Base-by-base conservation (phyloP, 2,329 filamentous ascomycete species). In the Trichoderma oligosporum region DNA sequence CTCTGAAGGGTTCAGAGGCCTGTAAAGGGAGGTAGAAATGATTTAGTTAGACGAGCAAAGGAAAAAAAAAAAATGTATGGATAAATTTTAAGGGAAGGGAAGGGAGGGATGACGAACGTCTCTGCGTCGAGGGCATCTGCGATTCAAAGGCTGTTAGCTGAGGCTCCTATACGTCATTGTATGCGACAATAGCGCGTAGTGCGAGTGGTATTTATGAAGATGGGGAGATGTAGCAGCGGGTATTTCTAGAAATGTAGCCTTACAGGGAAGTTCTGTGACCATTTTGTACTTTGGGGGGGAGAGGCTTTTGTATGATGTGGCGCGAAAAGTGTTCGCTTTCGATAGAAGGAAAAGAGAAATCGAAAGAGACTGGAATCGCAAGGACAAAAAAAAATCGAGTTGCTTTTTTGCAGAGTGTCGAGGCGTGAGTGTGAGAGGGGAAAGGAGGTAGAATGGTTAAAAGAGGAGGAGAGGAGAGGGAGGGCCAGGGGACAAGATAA, bases 111-210 rank as follows among this genome's bases (percentile, higher is more conserved):
- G 33, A 74, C 80, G 68, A 68, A 93, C 89, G 89, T 96, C 79
- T 99, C 94, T 67, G 94, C 94, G 77, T 99, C 94, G 65, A 95
- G 91, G 69, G 94, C 94, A 80, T 97, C 94, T 97, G 42, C 20
- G 16, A 35, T 38, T 22, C 33, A 33, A 41, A 18, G 41, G 14
- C 22, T 16, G 48, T 53, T 41, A 53, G 48, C 41, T 52, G 18
- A 16, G 47, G 14, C n/a, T 29, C 29, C 39, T 38, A 25, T 41
- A 25, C 1, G 1, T 27, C 16, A 25, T n/a, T 18, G 4, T 12
- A 22, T 44, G 16, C 22, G 41, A 29, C 20, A 18, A 9, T 27
- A 22, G 14, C 20, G 14, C 14, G 9, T 29, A 16, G 9, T 27
- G 44, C 9, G 25, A 18, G 4, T 14, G 14, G 22, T 29, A 24